Evolutionary conservation across 2,329 filamentous ascomycete species (phyloP).

Genomic region (Mycosphaerella sp.): DNA sequence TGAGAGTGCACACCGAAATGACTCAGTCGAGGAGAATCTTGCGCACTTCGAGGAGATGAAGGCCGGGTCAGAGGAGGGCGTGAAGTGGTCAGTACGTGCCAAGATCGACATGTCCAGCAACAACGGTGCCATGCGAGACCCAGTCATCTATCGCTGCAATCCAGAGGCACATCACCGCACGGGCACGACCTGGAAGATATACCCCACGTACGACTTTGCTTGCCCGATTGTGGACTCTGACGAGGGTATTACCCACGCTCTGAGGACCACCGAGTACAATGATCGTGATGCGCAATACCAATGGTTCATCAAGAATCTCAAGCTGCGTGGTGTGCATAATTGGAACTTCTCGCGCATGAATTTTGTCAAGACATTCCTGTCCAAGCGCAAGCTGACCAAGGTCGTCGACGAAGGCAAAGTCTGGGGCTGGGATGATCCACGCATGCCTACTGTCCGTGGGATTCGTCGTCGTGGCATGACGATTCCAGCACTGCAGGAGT

Average conservation of each 20-base stretch:
- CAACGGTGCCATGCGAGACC: conserved; percentile 94
- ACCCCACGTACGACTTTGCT: conserved; percentile 82
- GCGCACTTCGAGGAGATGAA: conserved; percentile 92
- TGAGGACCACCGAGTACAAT: conserved; percentile 80
- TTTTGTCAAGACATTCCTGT: conserved; percentile 75
- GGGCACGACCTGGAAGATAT: conserved; percentile 73
- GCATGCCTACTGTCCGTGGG: conserved; percentile 78
- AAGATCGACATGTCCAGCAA: conserved; percentile 88
- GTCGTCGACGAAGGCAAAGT: conserved; percentile 71
- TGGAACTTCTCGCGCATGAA: conserved; percentile 83
- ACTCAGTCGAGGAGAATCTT: conserved; percentile 74
- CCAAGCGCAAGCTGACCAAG: conserved; percentile 80
- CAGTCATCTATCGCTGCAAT: conserved; percentile 96
- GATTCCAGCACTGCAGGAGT: conserved; percentile 70
- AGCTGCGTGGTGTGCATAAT: conserved; percentile 70
- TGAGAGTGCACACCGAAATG: conserved; percentile 72
- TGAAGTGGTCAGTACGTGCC: conserved; percentile 84
- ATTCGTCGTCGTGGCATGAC: conserved; percentile 74
- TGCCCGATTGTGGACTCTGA: conserved; percentile 74
- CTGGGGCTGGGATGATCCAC: conserved; percentile 79
- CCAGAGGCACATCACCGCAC: conserved; percentile 67
- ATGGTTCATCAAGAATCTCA: conserved; percentile 72
- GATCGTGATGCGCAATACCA: conserved; percentile 82
- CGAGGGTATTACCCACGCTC: conserved; percentile 76
- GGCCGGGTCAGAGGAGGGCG: conserved; percentile 68